Base-by-base conservation (phyloP, 2,329 filamentous ascomycete species). In the Esteya vermicola region DNA sequence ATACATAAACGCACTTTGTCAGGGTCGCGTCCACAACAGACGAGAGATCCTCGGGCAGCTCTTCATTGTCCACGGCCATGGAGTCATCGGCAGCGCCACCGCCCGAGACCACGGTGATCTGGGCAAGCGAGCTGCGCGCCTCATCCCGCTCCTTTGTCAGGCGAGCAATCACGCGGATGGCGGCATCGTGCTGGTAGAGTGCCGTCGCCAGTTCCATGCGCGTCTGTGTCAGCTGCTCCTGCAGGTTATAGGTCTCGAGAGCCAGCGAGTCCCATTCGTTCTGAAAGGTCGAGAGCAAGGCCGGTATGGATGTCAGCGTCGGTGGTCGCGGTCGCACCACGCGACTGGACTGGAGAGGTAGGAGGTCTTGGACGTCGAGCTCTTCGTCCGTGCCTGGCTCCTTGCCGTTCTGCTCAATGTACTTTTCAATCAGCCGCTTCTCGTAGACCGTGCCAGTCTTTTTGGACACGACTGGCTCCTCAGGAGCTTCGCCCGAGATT, bases 211-310 rank as follows among this genome's bases (percentile, higher is more conserved):
- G 75, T 65, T 98, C 91, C 62, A 95, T 88, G 48, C 89, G 72
- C 32, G 88, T 93, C 57, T 93, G 84, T 38, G 81, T 72, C 46
- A 98, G 68, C 56, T 94, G 85, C 59, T 95, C 84, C 62, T 84
- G 81, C 44, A 96, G 65, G 50, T 85, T 91, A 59, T 86, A 95
- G 38, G 85, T 84, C 63, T 98, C 91, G 27, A 96, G 68, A 12
- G 89, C 85, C 33, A 95, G 65, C 9, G 88, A 81, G 57, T 98
- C 91, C 91, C 91, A 98, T 68, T 98, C 91, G 59, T 93, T 93
- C 59, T 98, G 91, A 59, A 98, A 96, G 30, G 88, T 82, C 37
- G 85, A 82, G 41, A 98, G 81, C 41, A 98, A 75, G 16, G 91
- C 86, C 19, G 91, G 91, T 55, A 98, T 94, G 28, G 91, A 98